A percentile compares a stretch with the other conserved stretches of the same genome.
Evolutionary conservation across 2,329 filamentous ascomycete species (phyloP).

Genomic region (Rosellinia necatrix): DNA sequence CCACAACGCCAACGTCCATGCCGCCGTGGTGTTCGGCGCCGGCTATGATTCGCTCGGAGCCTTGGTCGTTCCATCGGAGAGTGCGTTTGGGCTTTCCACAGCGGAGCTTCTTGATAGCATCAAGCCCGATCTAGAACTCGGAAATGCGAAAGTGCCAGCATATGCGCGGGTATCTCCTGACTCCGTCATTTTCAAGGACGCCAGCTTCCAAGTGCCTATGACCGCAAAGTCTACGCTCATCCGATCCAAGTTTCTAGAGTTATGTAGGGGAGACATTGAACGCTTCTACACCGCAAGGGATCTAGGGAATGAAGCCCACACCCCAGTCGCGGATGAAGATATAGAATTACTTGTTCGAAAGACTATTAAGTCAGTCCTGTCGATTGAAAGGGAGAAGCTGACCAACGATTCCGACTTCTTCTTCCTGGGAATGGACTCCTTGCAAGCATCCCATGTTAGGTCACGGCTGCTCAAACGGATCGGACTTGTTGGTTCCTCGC

Average conservation of each 20-base stretch:
- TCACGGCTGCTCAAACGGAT: too few species aligned
- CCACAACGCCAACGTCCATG: background rate
- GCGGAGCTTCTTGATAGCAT: too few species aligned
- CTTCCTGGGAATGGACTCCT: constrained; percentile 2
- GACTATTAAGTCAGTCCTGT: too few species aligned
- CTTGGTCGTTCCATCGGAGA: too few species aligned
- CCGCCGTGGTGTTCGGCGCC: constrained; percentile 3
- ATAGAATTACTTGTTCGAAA: too few species aligned
- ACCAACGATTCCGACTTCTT: constrained; percentile 9
- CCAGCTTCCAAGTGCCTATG: too few species aligned
- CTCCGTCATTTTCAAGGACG: background rate
- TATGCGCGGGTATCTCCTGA: background rate
- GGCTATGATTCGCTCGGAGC: too few species aligned
- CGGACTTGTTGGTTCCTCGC: too few species aligned
- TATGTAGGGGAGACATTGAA: constrained; percentile 2
- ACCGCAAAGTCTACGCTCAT: too few species aligned
- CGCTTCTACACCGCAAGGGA: background rate
- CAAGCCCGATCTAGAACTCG: too few species aligned
- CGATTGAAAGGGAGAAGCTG: background rate
- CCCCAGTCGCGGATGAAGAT: too few species aligned
- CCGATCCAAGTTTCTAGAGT: constrained; percentile 3
- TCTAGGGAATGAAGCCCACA: too few species aligned
- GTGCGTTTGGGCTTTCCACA: background rate
- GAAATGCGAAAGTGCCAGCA: background rate
- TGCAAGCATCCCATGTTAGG: constrained; percentile 6